Base-by-base conservation (phyloP, 768 basidiomycete genomes). In the Termitomyces heimii region DNA sequence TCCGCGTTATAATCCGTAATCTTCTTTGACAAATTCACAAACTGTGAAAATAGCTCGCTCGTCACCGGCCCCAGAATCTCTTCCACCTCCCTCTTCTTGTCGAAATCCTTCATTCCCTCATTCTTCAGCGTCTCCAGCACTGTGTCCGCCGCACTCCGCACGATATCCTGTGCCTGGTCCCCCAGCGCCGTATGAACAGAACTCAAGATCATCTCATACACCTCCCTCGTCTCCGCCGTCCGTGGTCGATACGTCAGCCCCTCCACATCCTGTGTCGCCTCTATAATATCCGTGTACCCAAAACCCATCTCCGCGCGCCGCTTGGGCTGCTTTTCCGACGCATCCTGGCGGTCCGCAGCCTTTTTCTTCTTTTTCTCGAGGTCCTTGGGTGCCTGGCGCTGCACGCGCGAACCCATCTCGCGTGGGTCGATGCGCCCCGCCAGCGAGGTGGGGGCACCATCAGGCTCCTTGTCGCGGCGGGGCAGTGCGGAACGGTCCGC, bases 11-110 rank as follows among this genome's bases (percentile, higher is more conserved):
- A 99, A 72, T 99, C 97, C 0, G 96, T 97, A 39, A 98, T 88
- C 77, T 97, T 97, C 77, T 97, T 98, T 44, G 88, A 83, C 44
- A 98, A 75, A 60, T 75, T 86, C 58, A 98, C 77, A 31, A 98
- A 77, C 72, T 92, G 88, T 6, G 86, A 82, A 70, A 98, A 98
- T 20, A 74, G 65, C 62, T 97, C 94, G 66, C 79, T 82, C 2
- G 83, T 71, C 13, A 95, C 68, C 0, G 78, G 60, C 0, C 86
- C 85, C 13, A 92, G 71, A 50, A 92, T 80, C 18, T 85, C 84
- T 70, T 96, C 89, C 6, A 96, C 81, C 67, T 98, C 94, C 75
- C 84, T 90, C 73, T 98, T 96, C 80, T 94, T 95, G 78, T 98
- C 96, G 65, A 98, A 95, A 67, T 98, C 95, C 73, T 94, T 96